Evolutionary conservation across 768 basidiomycete genomes (phyloP).

Genomic region (Serpula lacrymans): DNA sequence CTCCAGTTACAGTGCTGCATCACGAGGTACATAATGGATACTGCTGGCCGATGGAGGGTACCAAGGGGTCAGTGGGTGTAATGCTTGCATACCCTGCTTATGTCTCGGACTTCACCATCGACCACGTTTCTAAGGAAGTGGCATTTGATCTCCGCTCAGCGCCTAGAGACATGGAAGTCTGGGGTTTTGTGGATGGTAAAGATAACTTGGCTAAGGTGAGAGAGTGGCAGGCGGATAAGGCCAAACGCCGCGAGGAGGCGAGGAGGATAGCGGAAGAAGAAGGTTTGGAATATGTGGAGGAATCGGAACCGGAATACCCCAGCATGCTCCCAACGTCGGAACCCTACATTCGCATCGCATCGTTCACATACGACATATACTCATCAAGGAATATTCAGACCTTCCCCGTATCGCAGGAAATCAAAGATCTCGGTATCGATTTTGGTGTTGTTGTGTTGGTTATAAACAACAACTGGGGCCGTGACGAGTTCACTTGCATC

Average conservation of each 20-base stretch:
- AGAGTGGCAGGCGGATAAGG: constrained; percentile 50
- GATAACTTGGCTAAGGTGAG: constrained; percentile 64
- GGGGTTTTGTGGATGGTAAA: constrained; percentile 80
- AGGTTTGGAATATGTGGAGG: constrained; percentile 4
- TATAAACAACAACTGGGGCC: constrained; percentile 86
- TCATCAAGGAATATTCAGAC: constrained; percentile 67
- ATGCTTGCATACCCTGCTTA: constrained; percentile 59
- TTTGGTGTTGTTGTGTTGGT: constrained; percentile 81
- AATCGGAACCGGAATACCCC: constrained; percentile 39
- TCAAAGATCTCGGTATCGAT: constrained; percentile 70
- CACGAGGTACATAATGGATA: constrained; percentile 78
- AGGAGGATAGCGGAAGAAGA: constrained; percentile 30
- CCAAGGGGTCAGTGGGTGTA: constrained; percentile 79
- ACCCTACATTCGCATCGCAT: constrained; percentile 61
- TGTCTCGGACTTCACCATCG: constrained; percentile 71
- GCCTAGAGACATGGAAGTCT: constrained; percentile 85
- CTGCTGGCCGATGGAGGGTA: constrained; percentile 91
- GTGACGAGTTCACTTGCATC: constrained; percentile 79
- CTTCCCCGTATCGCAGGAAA: constrained; percentile 67
- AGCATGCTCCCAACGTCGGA: constrained; percentile 42
- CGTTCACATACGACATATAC: constrained; percentile 59
- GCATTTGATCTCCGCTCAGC: constrained; percentile 80
- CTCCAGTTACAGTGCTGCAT: constrained; percentile 86
- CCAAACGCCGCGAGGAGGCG: constrained; percentile 30
- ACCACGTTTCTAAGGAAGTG: constrained; percentile 82